These are phyloP conservation scores for Paracoccidioides lutzii DNA, from an alignment of 2,329 filamentous ascomycete species.

Conservation along the genomic window DNA sequence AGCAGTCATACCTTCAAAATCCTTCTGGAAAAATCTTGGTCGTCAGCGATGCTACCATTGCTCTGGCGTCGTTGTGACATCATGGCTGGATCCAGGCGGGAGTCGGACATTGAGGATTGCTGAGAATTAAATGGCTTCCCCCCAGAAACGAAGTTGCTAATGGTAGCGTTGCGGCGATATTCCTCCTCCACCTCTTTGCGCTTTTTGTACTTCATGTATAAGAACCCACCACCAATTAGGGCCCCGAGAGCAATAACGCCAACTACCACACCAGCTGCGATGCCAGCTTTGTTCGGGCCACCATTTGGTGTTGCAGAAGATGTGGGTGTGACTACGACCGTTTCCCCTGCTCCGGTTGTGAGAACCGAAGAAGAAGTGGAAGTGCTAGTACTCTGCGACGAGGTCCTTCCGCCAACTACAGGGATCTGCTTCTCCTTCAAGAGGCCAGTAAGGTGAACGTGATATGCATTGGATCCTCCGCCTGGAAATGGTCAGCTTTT, in stretches of 20 bases:
- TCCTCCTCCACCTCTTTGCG: constrained; percentile 72
- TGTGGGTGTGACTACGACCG: constrained; percentile 15
- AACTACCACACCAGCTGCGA: constrained; percentile 78
- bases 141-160: constrained; percentile 56
- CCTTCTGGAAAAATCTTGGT: constrained; percentile 89
- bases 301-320: constrained; percentile 21
- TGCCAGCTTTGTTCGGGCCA: constrained; percentile 60
- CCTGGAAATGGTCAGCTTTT: constrained; percentile 28
- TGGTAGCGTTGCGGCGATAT: constrained; percentile 66
- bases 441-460: constrained; percentile 41
- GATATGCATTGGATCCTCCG: constrained; percentile 42
- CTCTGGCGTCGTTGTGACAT: constrained; percentile 76
- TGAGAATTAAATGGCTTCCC: constrained; percentile 45
- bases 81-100: constrained; percentile 69
- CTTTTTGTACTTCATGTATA: constrained; percentile 62
- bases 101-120: constrained; percentile 55
- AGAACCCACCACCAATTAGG: constrained; percentile 54
- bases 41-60: constrained; percentile 91
- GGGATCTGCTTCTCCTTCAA: constrained; percentile 25
- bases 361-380: constrained; percentile 34
- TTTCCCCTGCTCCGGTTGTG: constrained; percentile 12
- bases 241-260: constrained; percentile 59
- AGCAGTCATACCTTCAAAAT: constrained; percentile 64
- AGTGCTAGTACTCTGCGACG: constrained; percentile 15
- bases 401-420: constrained; percentile 20